Evolutionary conservation across 1,139 yeast species (phyloP).

Genomic region (Geotrichum bryndzae): DNA sequence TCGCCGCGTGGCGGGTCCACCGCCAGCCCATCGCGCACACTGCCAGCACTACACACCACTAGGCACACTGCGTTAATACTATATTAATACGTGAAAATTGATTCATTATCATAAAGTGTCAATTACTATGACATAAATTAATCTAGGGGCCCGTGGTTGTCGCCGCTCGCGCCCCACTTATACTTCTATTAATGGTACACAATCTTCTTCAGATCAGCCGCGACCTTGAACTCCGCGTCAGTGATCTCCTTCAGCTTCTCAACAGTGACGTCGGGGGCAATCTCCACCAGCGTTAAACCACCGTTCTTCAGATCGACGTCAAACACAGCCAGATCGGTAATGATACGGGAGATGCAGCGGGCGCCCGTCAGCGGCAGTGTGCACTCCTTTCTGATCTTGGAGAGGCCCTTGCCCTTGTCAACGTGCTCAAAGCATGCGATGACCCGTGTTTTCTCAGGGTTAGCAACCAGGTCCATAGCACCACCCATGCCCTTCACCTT

Average conservation of each 20-base stretch:
- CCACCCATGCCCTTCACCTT: constrained; percentile 47
- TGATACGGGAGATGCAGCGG: constrained; percentile 41
- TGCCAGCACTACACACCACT: not conserved
- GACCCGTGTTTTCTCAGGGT: constrained; percentile 40
- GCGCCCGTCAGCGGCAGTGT: constrained; percentile 43
- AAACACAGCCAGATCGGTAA: constrained; percentile 44
- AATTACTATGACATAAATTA: not conserved
- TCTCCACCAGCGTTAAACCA: constrained; percentile 37
- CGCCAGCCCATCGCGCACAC: not conserved
- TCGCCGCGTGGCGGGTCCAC: not conserved
- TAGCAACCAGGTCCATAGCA: constrained; percentile 47
- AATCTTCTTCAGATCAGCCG: constrained; percentile 31
- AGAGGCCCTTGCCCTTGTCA: constrained; percentile 39
- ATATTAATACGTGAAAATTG: not conserved
- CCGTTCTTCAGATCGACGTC: constrained; percentile 39
- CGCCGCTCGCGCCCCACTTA: not conserved
- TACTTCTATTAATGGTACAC: not conserved
- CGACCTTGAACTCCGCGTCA: constrained; percentile 37
- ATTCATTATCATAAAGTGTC: not conserved
- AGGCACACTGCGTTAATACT: not conserved
- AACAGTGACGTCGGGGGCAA: constrained; percentile 36
- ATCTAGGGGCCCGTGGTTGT: not conserved
- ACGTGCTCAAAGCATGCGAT: constrained; percentile 44
- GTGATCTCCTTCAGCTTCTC: constrained; percentile 39
- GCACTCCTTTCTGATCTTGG: constrained; percentile 41